Percentiles rank a stretch among this genome's conserved stretches.
These are phyloP conservation scores for Paramecium biaurelia DNA, from an alignment of 73 alveolate genomes.

Conservation along the genomic window DNA sequence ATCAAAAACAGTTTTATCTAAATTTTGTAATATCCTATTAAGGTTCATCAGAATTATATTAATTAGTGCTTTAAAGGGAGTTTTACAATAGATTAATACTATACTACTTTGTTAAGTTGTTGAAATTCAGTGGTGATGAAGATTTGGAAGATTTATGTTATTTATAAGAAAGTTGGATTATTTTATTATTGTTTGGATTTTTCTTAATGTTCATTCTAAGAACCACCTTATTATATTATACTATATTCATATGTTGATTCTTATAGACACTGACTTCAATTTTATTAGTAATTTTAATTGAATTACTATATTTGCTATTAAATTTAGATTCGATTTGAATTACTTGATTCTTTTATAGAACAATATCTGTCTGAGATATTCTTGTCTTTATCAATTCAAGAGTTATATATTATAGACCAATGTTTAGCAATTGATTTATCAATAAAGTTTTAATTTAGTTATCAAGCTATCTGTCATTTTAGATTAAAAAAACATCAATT, in stretches of 20 bases:
- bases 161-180: too few relatives aligned
- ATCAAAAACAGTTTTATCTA: background rate
- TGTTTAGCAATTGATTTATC: background rate
- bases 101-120: background rate
- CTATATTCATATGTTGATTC: too few relatives aligned
- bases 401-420: background rate
- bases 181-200: background rate
- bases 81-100: background rate
- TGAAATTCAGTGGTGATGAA: background rate
- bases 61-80: background rate
- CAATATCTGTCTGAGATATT: background rate
- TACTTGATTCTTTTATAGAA: background rate
- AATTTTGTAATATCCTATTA: background rate
- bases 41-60: background rate
- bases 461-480: background rate
- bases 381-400: background rate
- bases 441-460: background rate
- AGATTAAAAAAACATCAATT: background rate
- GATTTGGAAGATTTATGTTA: too few relatives aligned
- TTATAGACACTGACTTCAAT: too few relatives aligned
- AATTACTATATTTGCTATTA: background rate
- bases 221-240: too few relatives aligned
- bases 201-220: too few relatives aligned
- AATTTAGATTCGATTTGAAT: background rate
- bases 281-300: too few relatives aligned